Conservation (phyloP, 202 grass and related monocot species). For the Elaeis oleifera region DNA sequence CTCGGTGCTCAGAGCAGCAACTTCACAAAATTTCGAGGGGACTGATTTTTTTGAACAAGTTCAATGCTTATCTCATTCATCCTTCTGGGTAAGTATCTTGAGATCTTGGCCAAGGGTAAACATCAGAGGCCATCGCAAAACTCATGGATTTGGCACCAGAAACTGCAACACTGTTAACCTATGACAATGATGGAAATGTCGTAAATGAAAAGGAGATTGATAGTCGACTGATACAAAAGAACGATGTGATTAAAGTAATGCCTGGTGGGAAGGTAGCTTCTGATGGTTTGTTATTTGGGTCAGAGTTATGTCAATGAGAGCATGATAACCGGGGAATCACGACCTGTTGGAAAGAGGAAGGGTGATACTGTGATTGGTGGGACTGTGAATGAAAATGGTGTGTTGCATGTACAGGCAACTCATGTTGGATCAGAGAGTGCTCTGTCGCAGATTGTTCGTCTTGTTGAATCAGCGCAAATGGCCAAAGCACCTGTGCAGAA, state of each 20-base stretch:
- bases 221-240: slow-evolving; percentile 88
- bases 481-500: slow-evolving; percentile 96
- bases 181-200: slow-evolving; percentile 51
- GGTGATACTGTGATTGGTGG: slow-evolving; percentile 85
- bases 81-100: slow-evolving; percentile 91
- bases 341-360: slow-evolving; percentile 74
- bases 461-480: slow-evolving; percentile 90
- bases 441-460: slow-evolving; percentile 74
- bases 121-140: slow-evolving; percentile 87
- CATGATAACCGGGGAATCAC: slow-evolving; percentile 94
- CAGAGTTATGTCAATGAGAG: slow-evolving; percentile 98
- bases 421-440: slow-evolving; percentile 90
- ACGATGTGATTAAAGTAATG: slow-evolving; percentile 86
- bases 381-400: slow-evolving; percentile 90
- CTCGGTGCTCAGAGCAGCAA: slow-evolving; percentile 66
- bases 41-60: slow-evolving; percentile 98
- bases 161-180: slow-evolving; percentile 54
- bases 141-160: slow-evolving; percentile 92
- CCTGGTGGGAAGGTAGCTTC: slow-evolving; percentile 85
- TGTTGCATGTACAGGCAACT: slow-evolving; percentile 74
- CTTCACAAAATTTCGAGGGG: slow-evolving; percentile 46
- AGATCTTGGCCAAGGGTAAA: slow-evolving; percentile 96
- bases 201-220: slow-evolving; percentile 73
- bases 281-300: slow-evolving; percentile 88
- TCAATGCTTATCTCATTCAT: slow-evolving; percentile 99